phyloP scores from a whole-genome alignment of 768 basidiomycete genomes.

The Macrolepiota albuminosa region DNA sequence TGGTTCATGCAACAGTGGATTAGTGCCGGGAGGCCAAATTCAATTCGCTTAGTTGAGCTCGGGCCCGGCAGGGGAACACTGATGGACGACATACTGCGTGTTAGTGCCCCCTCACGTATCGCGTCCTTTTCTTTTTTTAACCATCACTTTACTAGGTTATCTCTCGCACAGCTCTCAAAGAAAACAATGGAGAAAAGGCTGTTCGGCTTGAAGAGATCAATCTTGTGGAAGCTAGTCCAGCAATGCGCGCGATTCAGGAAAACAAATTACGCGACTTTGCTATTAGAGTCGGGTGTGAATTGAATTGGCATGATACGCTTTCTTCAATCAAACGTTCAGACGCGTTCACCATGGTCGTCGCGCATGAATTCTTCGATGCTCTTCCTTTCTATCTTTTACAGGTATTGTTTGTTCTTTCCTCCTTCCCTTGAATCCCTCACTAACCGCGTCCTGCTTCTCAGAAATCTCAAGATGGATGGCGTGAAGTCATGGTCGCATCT shows the following conservation, averaged over 20 bases:
- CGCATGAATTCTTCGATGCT: slow-evolving; percentile 98
- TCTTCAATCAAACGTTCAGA: slow-evolving; percentile 54
- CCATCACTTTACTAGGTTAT: slow-evolving; percentile 38
- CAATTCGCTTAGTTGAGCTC: slow-evolving; percentile 78
- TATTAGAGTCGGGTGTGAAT: slow-evolving; percentile 26
- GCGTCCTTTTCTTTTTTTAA: background rate
- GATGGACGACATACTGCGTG: slow-evolving; percentile 84
- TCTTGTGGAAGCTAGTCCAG: slow-evolving; percentile 75
- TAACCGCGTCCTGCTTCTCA: slow-evolving; percentile 20
- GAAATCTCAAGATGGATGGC: slow-evolving; percentile 80
- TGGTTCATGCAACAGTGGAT: slow-evolving; percentile 84
- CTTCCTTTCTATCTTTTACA: slow-evolving; percentile 88
- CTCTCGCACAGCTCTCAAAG: slow-evolving; percentile 36
- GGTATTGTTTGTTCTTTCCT: slow-evolving; percentile 33
- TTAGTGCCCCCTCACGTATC: slow-evolving; percentile 30
- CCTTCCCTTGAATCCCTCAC: background rate
- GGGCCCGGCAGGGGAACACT: slow-evolving; percentile 94
- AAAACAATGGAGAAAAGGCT: slow-evolving; percentile 5
- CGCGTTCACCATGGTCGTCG: slow-evolving; percentile 79
- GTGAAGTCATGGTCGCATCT: slow-evolving; percentile 75
- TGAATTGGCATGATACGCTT: slow-evolving; percentile 73
- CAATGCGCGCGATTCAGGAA: slow-evolving; percentile 63
- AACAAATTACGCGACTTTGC: slow-evolving; percentile 35
- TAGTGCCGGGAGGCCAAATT: slow-evolving; percentile 38
- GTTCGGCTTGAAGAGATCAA: slow-evolving; percentile 47